Evolutionary conservation across 2,329 filamentous ascomycete genomes (phyloP), one percentile per base, ranked within the genome.

Genomic region (Penicillium sp.): DNA sequence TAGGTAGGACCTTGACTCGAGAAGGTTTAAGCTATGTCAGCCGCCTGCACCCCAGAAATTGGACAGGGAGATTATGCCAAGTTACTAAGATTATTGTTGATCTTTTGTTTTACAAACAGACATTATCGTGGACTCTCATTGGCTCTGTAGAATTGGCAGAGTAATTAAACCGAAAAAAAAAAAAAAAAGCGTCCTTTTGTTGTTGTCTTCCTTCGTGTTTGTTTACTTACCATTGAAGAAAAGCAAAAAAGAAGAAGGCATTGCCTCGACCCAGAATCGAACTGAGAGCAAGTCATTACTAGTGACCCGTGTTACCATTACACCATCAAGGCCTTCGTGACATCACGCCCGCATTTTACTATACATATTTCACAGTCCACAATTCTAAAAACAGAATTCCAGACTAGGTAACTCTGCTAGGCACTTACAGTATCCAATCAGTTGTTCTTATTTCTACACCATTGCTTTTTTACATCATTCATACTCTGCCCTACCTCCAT

Each of bases 11-110:
- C 45, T 57, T 61, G 61, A 64, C 59, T 61, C 56, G 56, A 3
- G 44, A 61, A 59, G 51, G n/a, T 56, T 53, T 33, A 19, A 7
- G 9, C 49, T 33, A 22, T 56, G 15, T 53, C 51, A 59, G 51
- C 59, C 62, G 45, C 53, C 40, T 60, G 47, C 53, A 59, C 56
- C 59, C 59, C 55, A 49, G 61, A 59, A 33, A 44, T 26, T 33
- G 17, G 26, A 42, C 15, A 42, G 22, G 37, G 30, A 35, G 28
- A 51, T 35, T 35, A 35, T 22, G 17, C 10, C 8, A 33, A 35
- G n/a, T 35, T 8, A 4, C 13, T 35, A 1, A 38, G 26, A 17
- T 47, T 37, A 30, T 35, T 10, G 30, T 22, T 35, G 38, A 35
- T 47, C 22, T 38, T 44, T 45, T 19, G 24, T 4, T 45, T 5